Conservation (phyloP, 2,329 filamentous ascomycete genomes). For the Pseudogymnoascus sp. region DNA sequence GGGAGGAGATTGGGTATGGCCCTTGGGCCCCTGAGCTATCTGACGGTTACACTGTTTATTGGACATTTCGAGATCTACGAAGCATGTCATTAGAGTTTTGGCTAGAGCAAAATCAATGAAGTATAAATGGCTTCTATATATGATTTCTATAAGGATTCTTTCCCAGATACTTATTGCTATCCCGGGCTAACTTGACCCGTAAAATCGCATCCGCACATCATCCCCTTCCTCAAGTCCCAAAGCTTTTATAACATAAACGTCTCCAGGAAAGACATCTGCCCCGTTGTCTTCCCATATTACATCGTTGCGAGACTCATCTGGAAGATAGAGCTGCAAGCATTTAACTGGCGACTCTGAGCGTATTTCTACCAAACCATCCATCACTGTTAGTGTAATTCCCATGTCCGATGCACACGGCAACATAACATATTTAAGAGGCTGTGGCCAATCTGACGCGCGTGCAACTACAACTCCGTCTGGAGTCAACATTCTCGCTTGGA, state of each 20-base stretch:
- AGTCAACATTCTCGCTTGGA: neutral
- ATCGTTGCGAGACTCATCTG: neutral
- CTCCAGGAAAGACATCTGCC: neutral
- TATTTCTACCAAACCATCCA: neutral
- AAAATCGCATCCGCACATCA: neutral
- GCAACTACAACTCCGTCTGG: slow-evolving; percentile 42
- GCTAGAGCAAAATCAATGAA: neutral
- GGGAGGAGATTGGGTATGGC: neutral
- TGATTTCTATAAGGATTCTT: neutral
- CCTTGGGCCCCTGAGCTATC: neutral
- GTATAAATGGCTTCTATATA: neutral
- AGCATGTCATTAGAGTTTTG: neutral
- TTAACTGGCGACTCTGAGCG: neutral
- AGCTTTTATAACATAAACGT: neutral
- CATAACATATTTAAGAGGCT: slow-evolving; percentile 52
- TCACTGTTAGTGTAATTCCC: neutral
- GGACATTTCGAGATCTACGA: neutral
- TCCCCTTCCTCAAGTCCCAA: neutral
- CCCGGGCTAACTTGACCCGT: neutral
- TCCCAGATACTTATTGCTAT: neutral
- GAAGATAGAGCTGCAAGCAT: neutral
- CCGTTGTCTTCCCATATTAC: neutral
- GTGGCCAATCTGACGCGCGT: slow-evolving; percentile 58
- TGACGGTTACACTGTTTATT: neutral
- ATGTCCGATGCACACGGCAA: neutral